These are phyloP conservation scores for Debaryomyces psychrophilus DNA, from an alignment of 1,139 yeast genomes.

Conservation along the genomic window DNA sequence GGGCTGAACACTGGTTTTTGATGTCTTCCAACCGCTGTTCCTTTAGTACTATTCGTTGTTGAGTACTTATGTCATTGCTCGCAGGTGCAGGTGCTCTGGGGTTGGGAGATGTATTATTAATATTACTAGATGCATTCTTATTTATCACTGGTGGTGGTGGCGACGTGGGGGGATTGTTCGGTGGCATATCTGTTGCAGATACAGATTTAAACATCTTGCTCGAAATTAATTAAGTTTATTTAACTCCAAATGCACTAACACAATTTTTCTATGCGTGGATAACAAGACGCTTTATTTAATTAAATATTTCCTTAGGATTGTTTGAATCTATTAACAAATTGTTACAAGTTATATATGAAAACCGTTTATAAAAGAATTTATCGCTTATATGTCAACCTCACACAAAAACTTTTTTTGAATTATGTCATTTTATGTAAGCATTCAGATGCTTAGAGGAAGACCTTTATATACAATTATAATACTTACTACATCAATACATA, in stretches of 20 bases:
- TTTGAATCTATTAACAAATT: not conserved
- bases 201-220: slow-evolving; percentile 10
- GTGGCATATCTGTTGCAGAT: slow-evolving; percentile 9
- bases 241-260: not conserved
- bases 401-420: slow-evolving; percentile 7
- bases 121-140: not conserved
- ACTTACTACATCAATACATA: not conserved
- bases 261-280: not conserved
- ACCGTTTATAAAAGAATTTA: slow-evolving; percentile 2
- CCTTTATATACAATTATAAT: not conserved
- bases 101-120: not conserved
- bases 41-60: slow-evolving; percentile 19
- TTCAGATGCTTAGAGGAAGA: not conserved
- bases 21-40: slow-evolving; percentile 37
- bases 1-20: slow-evolving; percentile 37
- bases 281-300: not conserved
- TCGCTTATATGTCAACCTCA: not conserved
- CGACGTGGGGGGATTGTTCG: slow-evolving; percentile 3
- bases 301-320: not conserved
- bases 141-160: not conserved
- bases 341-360: not conserved
- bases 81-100: slow-evolving; percentile 3
- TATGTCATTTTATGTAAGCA: slow-evolving; percentile 5
- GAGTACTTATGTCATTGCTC: slow-evolving; percentile 10
- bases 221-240: not conserved